phyloP scores from a whole-genome alignment of 768 basidiomycete species.

The Termitomyces sp. region DNA sequence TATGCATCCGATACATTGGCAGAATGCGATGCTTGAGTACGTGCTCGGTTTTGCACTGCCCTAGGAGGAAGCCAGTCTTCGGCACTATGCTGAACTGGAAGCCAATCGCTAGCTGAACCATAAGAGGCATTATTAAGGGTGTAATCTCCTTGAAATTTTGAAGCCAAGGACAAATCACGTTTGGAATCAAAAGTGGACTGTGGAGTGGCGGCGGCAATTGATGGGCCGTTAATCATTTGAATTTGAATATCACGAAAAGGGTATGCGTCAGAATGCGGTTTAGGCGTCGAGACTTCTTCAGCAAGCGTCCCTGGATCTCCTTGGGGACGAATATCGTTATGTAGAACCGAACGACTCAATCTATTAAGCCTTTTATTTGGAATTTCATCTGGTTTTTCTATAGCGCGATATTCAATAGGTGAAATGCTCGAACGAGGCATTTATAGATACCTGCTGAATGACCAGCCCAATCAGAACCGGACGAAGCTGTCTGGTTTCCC shows the following conservation, averaged over 20 bases:
- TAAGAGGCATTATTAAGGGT: not conserved
- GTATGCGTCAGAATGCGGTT: not conserved
- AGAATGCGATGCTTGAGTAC: not conserved
- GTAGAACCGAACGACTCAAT: not conserved
- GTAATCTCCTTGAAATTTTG: conserved; percentile 3
- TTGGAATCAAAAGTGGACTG: not conserved
- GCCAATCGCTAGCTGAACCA: conserved; percentile 1
- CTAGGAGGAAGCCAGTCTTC: conserved; percentile 10
- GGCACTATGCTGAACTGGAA: conserved; percentile 2
- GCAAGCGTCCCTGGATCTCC: not conserved
- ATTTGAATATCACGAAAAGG: conserved; percentile 11
- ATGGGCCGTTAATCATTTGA: conserved; percentile 8
- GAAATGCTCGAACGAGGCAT: not conserved
- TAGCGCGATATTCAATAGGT: not conserved
- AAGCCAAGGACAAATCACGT: conserved; percentile 1
- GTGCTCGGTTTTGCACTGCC: not conserved
- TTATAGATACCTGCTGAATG: not conserved
- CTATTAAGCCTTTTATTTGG: not conserved
- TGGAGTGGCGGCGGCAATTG: not conserved
- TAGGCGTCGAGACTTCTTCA: not conserved
- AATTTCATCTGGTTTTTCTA: not conserved
- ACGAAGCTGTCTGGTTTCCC: not conserved
- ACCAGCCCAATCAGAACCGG: not conserved
- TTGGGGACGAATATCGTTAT: not conserved
- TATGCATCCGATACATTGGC: not conserved